Evolutionary conservation across 2,329 filamentous ascomycete species (phyloP), one percentile per base, ranked within the genome.

Genomic region (Botrytis paeoniae): DNA sequence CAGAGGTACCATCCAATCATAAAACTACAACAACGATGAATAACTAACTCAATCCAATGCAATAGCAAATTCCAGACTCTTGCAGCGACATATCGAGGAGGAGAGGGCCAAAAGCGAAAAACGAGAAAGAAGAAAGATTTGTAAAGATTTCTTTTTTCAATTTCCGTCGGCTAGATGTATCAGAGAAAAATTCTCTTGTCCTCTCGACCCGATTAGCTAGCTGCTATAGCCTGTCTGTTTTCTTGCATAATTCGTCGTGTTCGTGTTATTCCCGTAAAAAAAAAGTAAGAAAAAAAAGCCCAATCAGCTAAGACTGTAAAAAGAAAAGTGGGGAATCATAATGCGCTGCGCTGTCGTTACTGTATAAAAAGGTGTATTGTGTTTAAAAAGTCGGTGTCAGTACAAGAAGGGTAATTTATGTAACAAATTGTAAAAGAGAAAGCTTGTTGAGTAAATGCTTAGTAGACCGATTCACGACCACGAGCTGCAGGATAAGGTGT

Each of bases 361-460:
- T 71, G 45, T 65, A 59, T 43, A 65, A 71, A 71, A 65, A 66
- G 18, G 45, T 43, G 69, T 65, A 71, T 66, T 51, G 9, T 63
- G 59, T 54, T 54, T 45, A 64, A 66, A 71, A 66, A 66, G 45
- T 66, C 29, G 69, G 61, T 66, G 69, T 71, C 61, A 51, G 16
- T 72, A 72, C 70, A 72, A 72, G 62, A 72, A 72, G 37, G 14
- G 41, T 71, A 72, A 68, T 72, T 43, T 70, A 70, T 70, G 68
- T 70, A 70, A 41, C 68, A 70, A 61, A 70, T 61, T 63, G 48
- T 54, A 59, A 14, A 37, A 45, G 14, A 39, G 29, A 69, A 66
- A n/a, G 59, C 14, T 59, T 35, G 37, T 22, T 39, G 25, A 60
- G 37, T 25, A 39, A 39, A 39, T 35, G 32, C 45, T 39, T 41